Evolutionary conservation across 306 rosid genomes (phyloP), one percentile per base, ranked within the genome.

Genomic region (Quercus engelmannii): DNA sequence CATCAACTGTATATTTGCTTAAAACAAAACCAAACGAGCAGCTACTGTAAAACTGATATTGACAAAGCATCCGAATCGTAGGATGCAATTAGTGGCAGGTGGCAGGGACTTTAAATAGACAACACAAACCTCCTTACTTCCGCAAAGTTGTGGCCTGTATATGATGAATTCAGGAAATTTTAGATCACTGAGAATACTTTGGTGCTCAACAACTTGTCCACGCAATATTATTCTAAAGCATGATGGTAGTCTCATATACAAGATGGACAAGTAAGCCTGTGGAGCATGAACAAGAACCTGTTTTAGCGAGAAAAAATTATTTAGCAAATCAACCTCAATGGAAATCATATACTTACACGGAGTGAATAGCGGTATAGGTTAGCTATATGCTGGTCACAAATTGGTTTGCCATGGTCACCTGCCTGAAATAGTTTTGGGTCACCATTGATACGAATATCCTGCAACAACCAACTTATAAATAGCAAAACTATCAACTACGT

Each of bases 221-320:
- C 89, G 84, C 58, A 88, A 81, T 56, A 85, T 21, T 73, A 88
- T 85, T 21, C 58, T 82, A 76, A 88, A 88, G 71, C 58, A 69
- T 52, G 31, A 81, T 25, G 91, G 83, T 17, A 78, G 68, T 35
- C 84, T 73, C 86, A 88, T 74, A 83, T 88, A 88, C 80, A 88
- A 88, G 77, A 88, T 85, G 62, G 91, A 88, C 81, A 78, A 64
- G 78, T 88, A 88, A 31, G 61, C 91, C 91, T 88, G 85, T 43
- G 73, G 77, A 80, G 46, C 78, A 61, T 31, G 75, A 65, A n/a
- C 25, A 57, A 57, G 20, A 57, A 57, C 63, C n/a, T 57, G 63
- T 14, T 57, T 57, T 3, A 57, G 63, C 6, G 4, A 49, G 5
- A 49, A 49, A 49, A 49, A 13, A 49, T 57, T 5, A 5, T 6